phyloP scores from a whole-genome alignment of 192 early-diverging fungal species.

The Backusella circina region DNA sequence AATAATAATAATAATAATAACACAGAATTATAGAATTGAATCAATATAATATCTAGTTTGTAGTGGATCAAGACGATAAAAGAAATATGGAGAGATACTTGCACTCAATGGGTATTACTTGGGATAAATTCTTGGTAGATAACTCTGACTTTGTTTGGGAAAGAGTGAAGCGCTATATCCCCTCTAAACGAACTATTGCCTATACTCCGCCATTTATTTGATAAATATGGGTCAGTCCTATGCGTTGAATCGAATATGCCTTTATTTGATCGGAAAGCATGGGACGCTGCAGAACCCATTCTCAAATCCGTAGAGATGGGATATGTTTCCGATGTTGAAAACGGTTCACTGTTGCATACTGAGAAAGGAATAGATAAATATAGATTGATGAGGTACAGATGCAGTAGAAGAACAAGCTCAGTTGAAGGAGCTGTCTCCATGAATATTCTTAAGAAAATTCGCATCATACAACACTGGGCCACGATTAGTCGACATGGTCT shows the following conservation, averaged over 20 bases:
- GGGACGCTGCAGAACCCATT: background rate
- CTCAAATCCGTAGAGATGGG: background rate
- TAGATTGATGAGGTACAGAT: background rate
- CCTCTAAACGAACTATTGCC: too few species aligned
- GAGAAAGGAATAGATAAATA: background rate
- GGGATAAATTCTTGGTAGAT: too few species aligned
- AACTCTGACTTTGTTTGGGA: too few species aligned
- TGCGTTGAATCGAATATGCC: background rate
- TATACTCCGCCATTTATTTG: background rate
- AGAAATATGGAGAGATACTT: too few species aligned
- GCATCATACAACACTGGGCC: too few species aligned
- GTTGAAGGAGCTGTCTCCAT: background rate
- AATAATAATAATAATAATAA: too few species aligned
- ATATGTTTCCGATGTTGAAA: background rate
- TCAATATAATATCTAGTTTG: too few species aligned
- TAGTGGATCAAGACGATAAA: too few species aligned
- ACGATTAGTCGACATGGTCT: too few species aligned
- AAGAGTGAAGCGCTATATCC: too few species aligned
- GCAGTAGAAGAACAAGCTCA: background rate
- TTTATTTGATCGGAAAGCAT: background rate
- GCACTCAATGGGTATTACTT: too few species aligned
- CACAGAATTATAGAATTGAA: too few species aligned
- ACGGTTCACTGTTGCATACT: background rate
- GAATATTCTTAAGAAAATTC: background rate
- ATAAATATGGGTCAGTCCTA: background rate